Conservation (phyloP, 1,284 basidiomycete species). For the Moesziomyces aphidis region DNA sequence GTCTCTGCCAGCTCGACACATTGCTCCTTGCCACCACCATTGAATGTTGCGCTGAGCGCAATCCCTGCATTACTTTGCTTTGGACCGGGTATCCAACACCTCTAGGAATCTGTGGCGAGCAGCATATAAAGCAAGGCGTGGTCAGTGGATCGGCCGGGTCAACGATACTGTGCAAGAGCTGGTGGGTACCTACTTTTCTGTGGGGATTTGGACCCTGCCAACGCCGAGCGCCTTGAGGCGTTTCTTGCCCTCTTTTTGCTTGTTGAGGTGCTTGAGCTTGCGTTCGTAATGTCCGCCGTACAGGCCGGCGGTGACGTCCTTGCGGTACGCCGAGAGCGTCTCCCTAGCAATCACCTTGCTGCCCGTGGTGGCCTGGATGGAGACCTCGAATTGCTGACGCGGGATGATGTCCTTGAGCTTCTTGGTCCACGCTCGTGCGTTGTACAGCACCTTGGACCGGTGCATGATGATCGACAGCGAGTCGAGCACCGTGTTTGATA, state of each 20-base stretch:
- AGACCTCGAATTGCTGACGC: conserved; percentile 89
- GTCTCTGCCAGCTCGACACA: no score
- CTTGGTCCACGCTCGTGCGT: conserved; percentile 56
- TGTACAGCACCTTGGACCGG: conserved; percentile 54
- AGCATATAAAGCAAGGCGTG: not conserved
- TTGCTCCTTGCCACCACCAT: no score
- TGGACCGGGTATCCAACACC: conserved; percentile 38
- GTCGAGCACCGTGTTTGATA: conserved; percentile 60
- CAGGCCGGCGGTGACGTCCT: conserved; percentile 93
- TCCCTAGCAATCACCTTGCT: conserved; percentile 89
- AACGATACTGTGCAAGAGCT: not conserved
- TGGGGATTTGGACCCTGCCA: conserved; percentile 62
- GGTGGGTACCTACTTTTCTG: conserved; percentile 38
- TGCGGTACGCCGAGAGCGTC: conserved; percentile 69
- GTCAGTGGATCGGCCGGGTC: not conserved
- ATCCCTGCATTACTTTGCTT: conserved; percentile 18
- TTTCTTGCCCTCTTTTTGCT: conserved; percentile 67
- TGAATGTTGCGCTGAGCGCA: no score
- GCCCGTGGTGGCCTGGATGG: conserved; percentile 75
- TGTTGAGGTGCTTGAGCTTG: conserved; percentile 62
- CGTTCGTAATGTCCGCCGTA: conserved; percentile 78
- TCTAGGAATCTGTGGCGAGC: conserved; percentile 28
- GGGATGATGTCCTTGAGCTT: conserved; percentile 73
- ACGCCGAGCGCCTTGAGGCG: conserved; percentile 60
- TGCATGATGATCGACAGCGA: conserved; percentile 64